A percentile compares a stretch with the other conserved stretches of the same genome.
Evolutionary conservation across 371 early-diverging fungal genomes (phyloP).

Genomic region (Phascolomyces articulosus): DNA sequence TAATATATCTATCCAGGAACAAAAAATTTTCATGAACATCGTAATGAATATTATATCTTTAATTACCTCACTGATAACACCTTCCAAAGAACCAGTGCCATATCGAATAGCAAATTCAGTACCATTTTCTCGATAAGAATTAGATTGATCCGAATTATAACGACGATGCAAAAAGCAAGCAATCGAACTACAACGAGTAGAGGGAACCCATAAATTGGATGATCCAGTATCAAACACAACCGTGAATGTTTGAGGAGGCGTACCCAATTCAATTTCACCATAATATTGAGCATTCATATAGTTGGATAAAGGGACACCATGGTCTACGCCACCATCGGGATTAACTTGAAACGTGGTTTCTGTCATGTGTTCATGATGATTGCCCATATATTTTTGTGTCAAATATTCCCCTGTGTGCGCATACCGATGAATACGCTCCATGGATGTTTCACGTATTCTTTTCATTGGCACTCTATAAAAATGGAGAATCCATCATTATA

Average conservation of each 20-base stretch:
- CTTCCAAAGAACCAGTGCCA: conserved; percentile 91
- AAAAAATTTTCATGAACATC: too few species aligned
- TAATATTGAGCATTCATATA: conserved; percentile 97
- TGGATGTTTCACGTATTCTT: conserved; percentile 65
- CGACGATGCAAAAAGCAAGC: conserved; percentile 91
- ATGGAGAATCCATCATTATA: too few species aligned
- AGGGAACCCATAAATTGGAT: conserved; percentile 96
- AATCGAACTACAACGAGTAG: conserved; percentile 90
- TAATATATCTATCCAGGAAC: too few species aligned
- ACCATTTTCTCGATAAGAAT: conserved; percentile 80
- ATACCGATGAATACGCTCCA: conserved; percentile 65
- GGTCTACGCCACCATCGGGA: conserved; percentile 28
- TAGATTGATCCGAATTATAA: conserved; percentile 76
- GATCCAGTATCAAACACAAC: conserved; percentile 98
- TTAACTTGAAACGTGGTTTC: conserved; percentile 38
- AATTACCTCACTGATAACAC: conserved; percentile 74
- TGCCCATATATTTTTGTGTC: conserved; percentile 78
- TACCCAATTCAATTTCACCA: conserved; percentile 82
- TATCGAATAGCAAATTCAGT: conserved; percentile 91
- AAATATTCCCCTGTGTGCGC: conserved; percentile 65
- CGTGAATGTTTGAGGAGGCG: conserved; percentile 89
- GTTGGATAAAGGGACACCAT: conserved; percentile 89
- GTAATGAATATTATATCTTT: too few species aligned
- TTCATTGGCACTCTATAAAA: conserved; percentile 79
- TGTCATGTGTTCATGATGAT: conserved; percentile 48